These are phyloP conservation scores for Chamaenerion angustifolium DNA, from an alignment of 345 rosid species.

Conservation along the genomic window DNA sequence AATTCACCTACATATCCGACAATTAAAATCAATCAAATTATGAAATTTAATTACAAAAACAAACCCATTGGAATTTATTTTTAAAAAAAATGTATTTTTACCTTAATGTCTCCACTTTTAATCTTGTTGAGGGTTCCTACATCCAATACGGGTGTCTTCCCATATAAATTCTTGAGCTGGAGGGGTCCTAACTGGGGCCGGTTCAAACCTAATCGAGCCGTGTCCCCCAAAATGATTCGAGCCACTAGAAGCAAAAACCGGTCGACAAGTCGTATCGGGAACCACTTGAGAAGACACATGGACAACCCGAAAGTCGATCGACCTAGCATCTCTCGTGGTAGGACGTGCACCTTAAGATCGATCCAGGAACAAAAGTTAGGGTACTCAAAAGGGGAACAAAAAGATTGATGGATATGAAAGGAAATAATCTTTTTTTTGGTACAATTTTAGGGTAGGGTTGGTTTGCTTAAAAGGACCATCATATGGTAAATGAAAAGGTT, in stretches of 20 bases:
- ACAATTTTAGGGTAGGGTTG: constrained; percentile 2
- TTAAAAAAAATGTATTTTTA: constrained; percentile 13
- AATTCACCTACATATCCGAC: constrained; percentile 35
- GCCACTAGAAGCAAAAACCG: constrained; percentile 49
- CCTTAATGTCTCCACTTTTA: constrained; percentile 81
- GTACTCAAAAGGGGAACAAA: constrained; percentile 2
- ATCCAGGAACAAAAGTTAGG: too few species aligned
- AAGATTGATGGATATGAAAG: not conserved
- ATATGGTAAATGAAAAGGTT: not conserved
- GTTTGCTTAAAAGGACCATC: constrained; percentile 8
- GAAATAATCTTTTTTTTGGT: not conserved
- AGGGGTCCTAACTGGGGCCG: constrained; percentile 86
- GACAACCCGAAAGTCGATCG: constrained; percentile 86
- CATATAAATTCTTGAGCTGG: constrained; percentile 50
- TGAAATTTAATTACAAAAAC: too few species aligned
- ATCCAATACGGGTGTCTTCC: constrained; percentile 89
- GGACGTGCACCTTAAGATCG: constrained; percentile 74
- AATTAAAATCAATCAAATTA: too few species aligned
- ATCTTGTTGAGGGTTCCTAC: constrained; percentile 83
- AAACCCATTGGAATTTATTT: too few species aligned
- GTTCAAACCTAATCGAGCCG: constrained; percentile 47
- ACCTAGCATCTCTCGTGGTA: constrained; percentile 92
- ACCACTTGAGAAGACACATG: constrained; percentile 86
- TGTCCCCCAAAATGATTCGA: constrained; percentile 62
- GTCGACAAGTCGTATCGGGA: constrained; percentile 71